phyloP scores from a whole-genome alignment of 2,329 filamentous ascomycete genomes.

The Meredithiella fracta region DNA sequence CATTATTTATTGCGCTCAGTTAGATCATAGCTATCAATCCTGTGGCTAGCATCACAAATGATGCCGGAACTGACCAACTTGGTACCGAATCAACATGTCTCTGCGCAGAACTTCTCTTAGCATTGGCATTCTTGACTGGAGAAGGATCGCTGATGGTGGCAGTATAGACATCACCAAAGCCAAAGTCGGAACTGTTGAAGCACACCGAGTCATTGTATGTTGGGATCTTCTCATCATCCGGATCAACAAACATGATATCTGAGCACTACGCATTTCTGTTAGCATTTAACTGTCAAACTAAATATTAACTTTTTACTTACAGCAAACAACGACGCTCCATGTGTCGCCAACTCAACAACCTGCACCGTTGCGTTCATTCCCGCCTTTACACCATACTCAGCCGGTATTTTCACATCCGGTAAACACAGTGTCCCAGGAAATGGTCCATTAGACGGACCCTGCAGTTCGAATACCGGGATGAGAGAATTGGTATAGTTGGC shows the following conservation, averaged over 20 bases:
- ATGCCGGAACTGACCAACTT: neutral
- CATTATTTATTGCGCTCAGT: too few relatives aligned
- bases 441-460: slow-evolving; percentile 52
- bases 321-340: slow-evolving; percentile 58
- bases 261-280: slow-evolving; percentile 43
- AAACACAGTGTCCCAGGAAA: slow-evolving; percentile 68
- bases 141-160: slow-evolving; percentile 8
- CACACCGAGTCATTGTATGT: slow-evolving; percentile 40
- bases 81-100: neutral
- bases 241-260: slow-evolving; percentile 54
- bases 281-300: neutral
- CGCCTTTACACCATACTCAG: slow-evolving; percentile 41
- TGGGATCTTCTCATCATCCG: slow-evolving; percentile 40
- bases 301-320: slow-evolving; percentile 29
- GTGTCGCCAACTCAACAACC: slow-evolving; percentile 55
- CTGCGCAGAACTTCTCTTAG: neutral
- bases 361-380: slow-evolving; percentile 72
- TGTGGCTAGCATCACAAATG: neutral
- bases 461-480: slow-evolving; percentile 55
- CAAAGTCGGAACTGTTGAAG: slow-evolving; percentile 54
- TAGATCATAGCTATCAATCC: neutral
- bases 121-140: slow-evolving; percentile 4
- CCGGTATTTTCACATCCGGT: slow-evolving; percentile 56
- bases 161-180: slow-evolving; percentile 49
- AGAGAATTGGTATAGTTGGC: slow-evolving; percentile 44